A percentile compares a stretch with the other conserved stretches of the same genome.
phyloP scores from a whole-genome alignment of 768 basidiomycete genomes.

The Lentinula detonsa region DNA sequence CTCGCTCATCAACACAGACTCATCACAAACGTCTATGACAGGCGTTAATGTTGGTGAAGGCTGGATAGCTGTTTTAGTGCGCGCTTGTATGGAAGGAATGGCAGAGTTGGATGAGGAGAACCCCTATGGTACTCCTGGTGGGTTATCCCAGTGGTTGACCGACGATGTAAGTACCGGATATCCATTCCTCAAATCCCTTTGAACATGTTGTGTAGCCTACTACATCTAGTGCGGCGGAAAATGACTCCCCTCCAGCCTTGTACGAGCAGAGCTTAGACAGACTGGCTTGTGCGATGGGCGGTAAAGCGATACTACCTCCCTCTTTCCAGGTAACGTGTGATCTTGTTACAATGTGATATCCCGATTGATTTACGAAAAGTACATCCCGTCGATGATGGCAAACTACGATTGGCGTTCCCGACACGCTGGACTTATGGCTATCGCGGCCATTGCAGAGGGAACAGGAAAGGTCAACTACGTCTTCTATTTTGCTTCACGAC shows the following conservation, averaged over 20 bases:
- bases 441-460: slow-evolving; percentile 82
- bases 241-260: slow-evolving; percentile 61
- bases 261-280: slow-evolving; percentile 85
- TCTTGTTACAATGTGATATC: not conserved
- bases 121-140: slow-evolving; percentile 19
- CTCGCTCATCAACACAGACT: not conserved
- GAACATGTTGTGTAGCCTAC: slow-evolving; percentile 42
- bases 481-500: not conserved
- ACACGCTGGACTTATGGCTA: slow-evolving; percentile 84
- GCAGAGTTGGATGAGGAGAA: slow-evolving; percentile 66
- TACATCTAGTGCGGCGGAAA: slow-evolving; percentile 49
- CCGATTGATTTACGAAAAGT: slow-evolving; percentile 21
- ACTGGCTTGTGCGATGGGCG: slow-evolving; percentile 74
- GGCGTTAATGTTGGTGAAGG: slow-evolving; percentile 54
- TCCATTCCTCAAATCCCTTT: not conserved
- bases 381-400: slow-evolving; percentile 76
- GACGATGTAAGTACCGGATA: slow-evolving; percentile 54
- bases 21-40: not conserved
- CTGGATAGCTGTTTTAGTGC: slow-evolving; percentile 66
- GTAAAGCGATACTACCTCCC: slow-evolving; percentile 66
- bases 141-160: slow-evolving; percentile 55
- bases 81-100: slow-evolving; percentile 80
- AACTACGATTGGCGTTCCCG: slow-evolving; percentile 81
- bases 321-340: slow-evolving; percentile 51
- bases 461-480: slow-evolving; percentile 51